Conservation (phyloP, 208 protist genomes). For the Trypanosoma platydactyli region DNA sequence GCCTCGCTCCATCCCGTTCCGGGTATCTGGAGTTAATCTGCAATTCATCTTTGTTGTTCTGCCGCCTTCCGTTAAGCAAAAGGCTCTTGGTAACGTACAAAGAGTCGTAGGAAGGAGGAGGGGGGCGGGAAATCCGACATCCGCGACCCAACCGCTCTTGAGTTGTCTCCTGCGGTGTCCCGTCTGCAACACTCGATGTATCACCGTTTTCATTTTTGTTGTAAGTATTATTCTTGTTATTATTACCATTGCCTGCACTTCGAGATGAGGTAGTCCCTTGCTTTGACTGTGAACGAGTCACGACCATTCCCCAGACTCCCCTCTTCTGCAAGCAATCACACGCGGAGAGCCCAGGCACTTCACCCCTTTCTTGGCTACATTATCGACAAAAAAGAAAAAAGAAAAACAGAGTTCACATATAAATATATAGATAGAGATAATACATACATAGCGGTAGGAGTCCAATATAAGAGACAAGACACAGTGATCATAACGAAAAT, state of each 20-base stretch:
- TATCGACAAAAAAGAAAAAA: neutral
- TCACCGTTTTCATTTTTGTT: neutral
- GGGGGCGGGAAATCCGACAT: conserved; percentile 45
- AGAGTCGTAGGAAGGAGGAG: conserved; percentile 22
- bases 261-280: neutral
- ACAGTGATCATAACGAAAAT: too few species aligned
- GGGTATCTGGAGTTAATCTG: conserved; percentile 60
- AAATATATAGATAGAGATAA: neutral
- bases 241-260: neutral
- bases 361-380: conserved; percentile 3
- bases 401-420: neutral
- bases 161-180: neutral
- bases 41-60: conserved; percentile 15
- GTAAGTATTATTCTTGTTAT: neutral
- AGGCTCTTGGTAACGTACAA: conserved; percentile 27
- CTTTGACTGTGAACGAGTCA: conserved; percentile 35
- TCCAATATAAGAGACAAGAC: too few species aligned
- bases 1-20: conserved; percentile 54
- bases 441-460: too few species aligned
- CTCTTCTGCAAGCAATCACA: neutral
- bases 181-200: neutral
- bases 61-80: neutral
- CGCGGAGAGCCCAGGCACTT: conserved; percentile 11
- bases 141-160: conserved; percentile 65
- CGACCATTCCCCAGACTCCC: conserved; percentile 24